Evolutionary conservation across 495 filamentous ascomycete genomes (phyloP).

Genomic region (Penicillium subrubescens): DNA sequence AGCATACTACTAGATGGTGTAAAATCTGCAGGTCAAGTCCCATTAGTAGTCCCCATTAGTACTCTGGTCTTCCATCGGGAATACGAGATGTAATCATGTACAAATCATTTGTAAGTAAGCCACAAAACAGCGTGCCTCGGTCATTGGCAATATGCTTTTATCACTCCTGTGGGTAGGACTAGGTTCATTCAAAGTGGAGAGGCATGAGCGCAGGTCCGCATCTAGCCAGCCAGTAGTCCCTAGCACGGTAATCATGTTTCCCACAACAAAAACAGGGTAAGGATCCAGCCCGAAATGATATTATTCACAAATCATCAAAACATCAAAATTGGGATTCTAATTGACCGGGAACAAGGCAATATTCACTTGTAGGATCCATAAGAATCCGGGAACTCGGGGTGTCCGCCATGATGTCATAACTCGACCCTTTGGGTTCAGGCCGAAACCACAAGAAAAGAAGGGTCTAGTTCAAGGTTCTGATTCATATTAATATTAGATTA

Average conservation of each 20-base stretch:
- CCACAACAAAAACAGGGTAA: not conserved
- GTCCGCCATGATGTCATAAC: slow-evolving; percentile 18
- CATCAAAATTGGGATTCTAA: no score
- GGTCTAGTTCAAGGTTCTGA: not conserved
- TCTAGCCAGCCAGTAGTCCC: not conserved
- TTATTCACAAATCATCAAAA: not conserved
- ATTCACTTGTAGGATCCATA: not conserved
- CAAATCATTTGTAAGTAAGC: not conserved
- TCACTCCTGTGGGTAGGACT: not conserved
- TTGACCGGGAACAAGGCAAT: not conserved
- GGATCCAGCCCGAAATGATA: not conserved
- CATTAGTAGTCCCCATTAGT: no score
- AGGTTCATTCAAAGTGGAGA: not conserved
- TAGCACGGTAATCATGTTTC: not conserved
- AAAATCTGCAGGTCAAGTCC: no score
- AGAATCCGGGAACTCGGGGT: slow-evolving; percentile 7
- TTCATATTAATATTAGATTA: no score
- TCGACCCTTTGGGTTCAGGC: not conserved
- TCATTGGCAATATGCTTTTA: not conserved
- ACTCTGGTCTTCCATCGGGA: no score
- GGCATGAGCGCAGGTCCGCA: not conserved
- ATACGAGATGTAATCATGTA: no score
- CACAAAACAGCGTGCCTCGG: not conserved
- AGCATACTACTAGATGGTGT: no score
- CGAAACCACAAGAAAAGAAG: not conserved